Percentiles rank a stretch among this genome's conserved stretches.
phyloP scores from a whole-genome alignment of 1,139 yeast genomes.

The Geotrichum europaeum region DNA sequence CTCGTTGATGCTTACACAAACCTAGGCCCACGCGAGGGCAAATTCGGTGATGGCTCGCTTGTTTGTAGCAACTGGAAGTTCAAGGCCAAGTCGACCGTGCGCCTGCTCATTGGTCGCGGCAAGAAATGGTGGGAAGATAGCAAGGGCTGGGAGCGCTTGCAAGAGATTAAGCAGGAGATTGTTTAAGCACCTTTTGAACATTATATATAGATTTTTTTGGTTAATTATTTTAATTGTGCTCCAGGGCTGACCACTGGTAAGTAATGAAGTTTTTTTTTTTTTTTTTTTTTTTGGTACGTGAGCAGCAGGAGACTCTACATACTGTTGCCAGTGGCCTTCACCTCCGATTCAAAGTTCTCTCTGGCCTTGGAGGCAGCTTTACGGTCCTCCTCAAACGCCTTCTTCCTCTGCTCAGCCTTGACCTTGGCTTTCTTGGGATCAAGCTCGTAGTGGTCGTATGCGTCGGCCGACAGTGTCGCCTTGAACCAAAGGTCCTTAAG shows the following conservation, averaged over 20 bases:
- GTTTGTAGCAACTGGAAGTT: slow-evolving; percentile 92
- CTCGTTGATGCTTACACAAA: slow-evolving; percentile 83
- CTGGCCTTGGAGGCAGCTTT: slow-evolving; percentile 15
- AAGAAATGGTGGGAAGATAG: slow-evolving; percentile 73
- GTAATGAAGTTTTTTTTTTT: background rate
- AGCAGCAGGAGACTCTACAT: background rate
- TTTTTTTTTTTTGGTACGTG: background rate
- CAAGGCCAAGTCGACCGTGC: slow-evolving; percentile 65
- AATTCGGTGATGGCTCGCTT: slow-evolving; percentile 71
- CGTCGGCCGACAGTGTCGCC: slow-evolving; percentile 39
- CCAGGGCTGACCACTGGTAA: background rate
- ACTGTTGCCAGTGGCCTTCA: background rate
- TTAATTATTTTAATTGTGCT: background rate
- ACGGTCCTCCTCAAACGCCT: slow-evolving; percentile 6
- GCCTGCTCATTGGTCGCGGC: slow-evolving; percentile 76
- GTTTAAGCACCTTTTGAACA: background rate
- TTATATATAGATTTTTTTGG: background rate
- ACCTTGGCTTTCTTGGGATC: slow-evolving; percentile 20
- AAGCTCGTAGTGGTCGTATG: slow-evolving; percentile 21
- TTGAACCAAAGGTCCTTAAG: slow-evolving; percentile 55
- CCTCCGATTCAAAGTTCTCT: slow-evolving; percentile 10
- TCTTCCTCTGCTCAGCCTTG: slow-evolving; percentile 10
- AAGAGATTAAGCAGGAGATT: slow-evolving; percentile 46
- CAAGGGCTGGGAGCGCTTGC: slow-evolving; percentile 66
- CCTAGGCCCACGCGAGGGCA: slow-evolving; percentile 81